Evolutionary conservation across 352 stramenopile genomes (phyloP), one percentile per base, ranked within the genome.

Genomic region (Phytophthora crassamura): DNA sequence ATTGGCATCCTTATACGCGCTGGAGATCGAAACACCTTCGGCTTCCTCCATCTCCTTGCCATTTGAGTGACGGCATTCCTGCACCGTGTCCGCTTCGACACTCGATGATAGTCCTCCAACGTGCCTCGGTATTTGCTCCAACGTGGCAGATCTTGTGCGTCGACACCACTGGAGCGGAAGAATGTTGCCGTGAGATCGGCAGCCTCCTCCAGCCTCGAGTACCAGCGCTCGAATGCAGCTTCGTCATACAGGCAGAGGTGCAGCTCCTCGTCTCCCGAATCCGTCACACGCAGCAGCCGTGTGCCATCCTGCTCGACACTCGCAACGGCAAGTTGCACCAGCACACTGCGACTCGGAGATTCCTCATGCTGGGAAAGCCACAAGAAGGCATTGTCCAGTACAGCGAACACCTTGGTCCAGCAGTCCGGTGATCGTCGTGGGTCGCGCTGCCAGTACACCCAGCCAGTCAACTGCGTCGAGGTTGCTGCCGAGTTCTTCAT

Each of bases 371-470:
- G 69, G 47, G 85, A 87, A 46, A 90, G 68, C 71, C 80, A 84
- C 43, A 90, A 52, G 54, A 88, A 86, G 2, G 65, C 69, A 39
- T 80, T 69, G 42, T 80, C 59, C 35, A 90, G 65, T 46, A 89
- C 79, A 5, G 60, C 77, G 47, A 83, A 90, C 8, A 88, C 82
- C 51, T 88, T 88, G 36, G 81, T 90, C 81, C 82, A 90, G 66
- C 81, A 87, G 54, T 77, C 18, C 28, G 62, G 64, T 38, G 81
- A 74, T 57, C 53, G 38, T 12, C 18, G 35, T 14, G 67, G 67
- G 41, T 89, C 75, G 18, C 82, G 79, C 62, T 89, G 77, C 82
- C 82, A 90, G 60, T 89, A 89, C 50, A 90, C 71, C 82, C 79
- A 89, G 35, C 73, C 77, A 30, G 18, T 50, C 32, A 75, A 36